Base-by-base conservation (phyloP, 139 green algal genomes). In the Closterium sp. region DNA sequence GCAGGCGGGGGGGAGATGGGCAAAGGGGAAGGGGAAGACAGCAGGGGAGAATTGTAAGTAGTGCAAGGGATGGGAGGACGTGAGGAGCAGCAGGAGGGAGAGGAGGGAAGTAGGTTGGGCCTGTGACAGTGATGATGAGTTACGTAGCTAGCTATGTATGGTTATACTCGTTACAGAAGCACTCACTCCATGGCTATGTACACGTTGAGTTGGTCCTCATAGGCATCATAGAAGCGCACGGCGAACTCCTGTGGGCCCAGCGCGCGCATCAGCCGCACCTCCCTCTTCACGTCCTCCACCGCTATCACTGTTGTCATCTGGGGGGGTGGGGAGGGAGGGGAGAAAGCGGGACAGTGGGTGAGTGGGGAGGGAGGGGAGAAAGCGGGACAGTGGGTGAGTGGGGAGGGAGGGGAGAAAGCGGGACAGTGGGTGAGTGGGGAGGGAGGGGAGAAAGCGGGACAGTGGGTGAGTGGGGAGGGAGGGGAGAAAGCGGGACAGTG, bases 261-360 rank as follows among this genome's bases (percentile, higher is more conserved):
- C 92, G 98, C 97, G 91, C 98, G 95, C 96, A 99, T 97, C 92
- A 99, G 98, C 89, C 97, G 96, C 86, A 99, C 97, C 94, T 99
- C 98, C 0, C 97, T 95, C 94, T 96, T 93, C 87, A 99, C 97
- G 91, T 99, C 98, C 62, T 98, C 97, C 24, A 99, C 96, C 91
- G 91, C 91, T 73, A 92, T 70, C 31, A 79, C 89, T 9, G 84
- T 89, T 6, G 89, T 89, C 89, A 92, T 92, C 89, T 92, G 89
- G 4, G n/a, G 87, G n/a, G 70, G 29, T n/a, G 9, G 0, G 94
- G 90, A n/a, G n/a, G n/a, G 6, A 7, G 32, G 29, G 22, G 38
- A 13, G 6, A 6, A 4, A 9, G 38, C 9, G 70, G 29, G 89
- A 7, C 4, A 70, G n/a, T n/a, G n/a, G n/a, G n/a, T n/a, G n/a